Evolutionary conservation across 2,329 filamentous ascomycete species (phyloP), one percentile per base, ranked within the genome.

Genomic region (Hypoxylon rubiginosum): DNA sequence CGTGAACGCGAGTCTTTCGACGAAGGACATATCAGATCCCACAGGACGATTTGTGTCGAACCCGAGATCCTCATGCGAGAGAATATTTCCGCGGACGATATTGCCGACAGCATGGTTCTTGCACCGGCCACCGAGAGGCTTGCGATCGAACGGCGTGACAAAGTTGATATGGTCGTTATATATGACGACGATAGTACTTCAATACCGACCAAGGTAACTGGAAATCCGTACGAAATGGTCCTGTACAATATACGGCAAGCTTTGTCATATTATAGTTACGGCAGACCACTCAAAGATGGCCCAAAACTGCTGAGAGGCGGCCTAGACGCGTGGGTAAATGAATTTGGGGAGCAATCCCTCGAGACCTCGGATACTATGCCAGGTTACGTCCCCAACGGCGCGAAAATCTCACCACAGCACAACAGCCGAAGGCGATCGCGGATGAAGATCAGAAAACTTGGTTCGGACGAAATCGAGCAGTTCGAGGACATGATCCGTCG

Each of bases 21-120:
- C 71, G 86, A 91, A 51, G 96, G 96, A 0, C 96, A 99, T 76
- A 94, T 99, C 68, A 91, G 92, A 82, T 90, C 92, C 5, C 90
- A 90, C 60, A 90, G 88, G 5, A 92, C 94, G 41, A 93, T 99
- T 48, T 99, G 96, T 78, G 88, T 99, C 65, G 96, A 99, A 74
- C 93, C 94, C 2, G 84, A 82, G 24, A 87, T 97, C 48, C 86
- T 91, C 9, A 78, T 93, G 51, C 88, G 92, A 58, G 87, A 90
- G 48, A 90, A 88, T 49, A 85, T 90, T 19, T 90, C 89, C 1
- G 87, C 86, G 2, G 83, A 84, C 19, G 82, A 90, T 21, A 85
- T 91, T 39, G 84, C 82, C 17, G 91, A 94, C 64, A 89, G 89
- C 65, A 84, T 94, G 72, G 84, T 93, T 1, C 79, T 96, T 5